Percentiles rank a stretch among this genome's conserved stretches.
These are phyloP conservation scores for Ogataea philodendri DNA, from an alignment of 805 yeast genomes.

Conservation along the genomic window DNA sequence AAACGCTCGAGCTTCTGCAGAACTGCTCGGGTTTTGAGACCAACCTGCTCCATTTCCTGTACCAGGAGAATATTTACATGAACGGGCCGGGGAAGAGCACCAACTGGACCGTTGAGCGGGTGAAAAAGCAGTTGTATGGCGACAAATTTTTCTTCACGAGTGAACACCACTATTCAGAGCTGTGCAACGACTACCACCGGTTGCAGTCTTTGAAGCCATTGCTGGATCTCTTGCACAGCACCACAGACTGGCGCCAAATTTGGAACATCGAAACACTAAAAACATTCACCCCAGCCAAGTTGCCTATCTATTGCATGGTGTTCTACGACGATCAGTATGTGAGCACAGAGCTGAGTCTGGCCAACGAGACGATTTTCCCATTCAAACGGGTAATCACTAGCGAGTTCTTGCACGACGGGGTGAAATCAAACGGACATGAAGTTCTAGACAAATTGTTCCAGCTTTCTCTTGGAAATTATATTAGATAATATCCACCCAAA, in stretches of 20 bases:
- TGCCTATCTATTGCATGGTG: slow-evolving; percentile 50
- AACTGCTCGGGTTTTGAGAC: slow-evolving; percentile 46
- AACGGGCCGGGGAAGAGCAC: slow-evolving; percentile 39
- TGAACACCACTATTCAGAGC: slow-evolving; percentile 53
- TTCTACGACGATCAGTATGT: slow-evolving; percentile 52
- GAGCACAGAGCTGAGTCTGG: slow-evolving; percentile 40
- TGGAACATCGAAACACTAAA: slow-evolving; percentile 27
- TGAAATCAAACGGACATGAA: slow-evolving; percentile 40
- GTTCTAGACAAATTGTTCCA: slow-evolving; percentile 41
- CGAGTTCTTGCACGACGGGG: slow-evolving; percentile 52
- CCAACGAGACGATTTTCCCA: slow-evolving; percentile 23
- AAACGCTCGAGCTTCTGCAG: slow-evolving; percentile 36
- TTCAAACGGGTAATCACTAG: slow-evolving; percentile 43
- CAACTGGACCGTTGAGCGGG: slow-evolving; percentile 50
- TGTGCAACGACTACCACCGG: slow-evolving; percentile 48
- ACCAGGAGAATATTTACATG: slow-evolving; percentile 58
- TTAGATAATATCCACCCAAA: not conserved
- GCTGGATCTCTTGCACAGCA: slow-evolving; percentile 37
- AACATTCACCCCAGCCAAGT: slow-evolving; percentile 12
- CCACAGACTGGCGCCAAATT: slow-evolving; percentile 28
- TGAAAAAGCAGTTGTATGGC: slow-evolving; percentile 24
- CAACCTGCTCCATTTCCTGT: slow-evolving; percentile 51
- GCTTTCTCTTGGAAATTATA: not conserved
- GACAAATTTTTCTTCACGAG: slow-evolving; percentile 34
- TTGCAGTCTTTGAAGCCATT: slow-evolving; percentile 39